Evolutionary conservation across 345 rosid species (phyloP).

Genomic region (Pseudoturritis turrita): DNA sequence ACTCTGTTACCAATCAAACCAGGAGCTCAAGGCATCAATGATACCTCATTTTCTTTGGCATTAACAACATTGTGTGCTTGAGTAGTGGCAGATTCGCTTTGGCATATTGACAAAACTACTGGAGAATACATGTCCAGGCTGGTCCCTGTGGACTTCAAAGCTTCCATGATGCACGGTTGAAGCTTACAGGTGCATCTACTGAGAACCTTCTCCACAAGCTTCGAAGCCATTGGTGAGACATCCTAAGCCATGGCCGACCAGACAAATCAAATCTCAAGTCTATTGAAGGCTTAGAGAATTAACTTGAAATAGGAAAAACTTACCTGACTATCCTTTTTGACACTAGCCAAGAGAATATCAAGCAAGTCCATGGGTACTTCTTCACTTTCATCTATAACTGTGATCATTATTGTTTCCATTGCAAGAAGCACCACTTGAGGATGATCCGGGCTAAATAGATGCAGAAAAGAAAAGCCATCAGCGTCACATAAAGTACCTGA

Average conservation of each 20-base stretch:
- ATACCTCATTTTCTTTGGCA: conserved; percentile 46
- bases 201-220: conserved; percentile 58
- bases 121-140: conserved; percentile 56
- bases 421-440: conserved; percentile 42
- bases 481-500: background rate
- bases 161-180: conserved; percentile 50
- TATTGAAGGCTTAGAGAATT: background rate
- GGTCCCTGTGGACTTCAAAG: conserved; percentile 37
- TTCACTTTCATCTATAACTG: conserved; percentile 68
- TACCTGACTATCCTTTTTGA: conserved; percentile 58
- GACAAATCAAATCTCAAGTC: conserved; percentile 4
- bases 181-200: conserved; percentile 53
- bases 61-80: conserved; percentile 24
- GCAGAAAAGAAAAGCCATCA: conserved; percentile 25
- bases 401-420: conserved; percentile 70
- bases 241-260: conserved; percentile 32
- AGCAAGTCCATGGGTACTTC: conserved; percentile 55
- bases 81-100: conserved; percentile 23
- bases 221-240: conserved; percentile 37
- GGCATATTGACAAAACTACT: conserved; percentile 47
- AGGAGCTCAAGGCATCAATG: background rate
- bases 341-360: conserved; percentile 53
- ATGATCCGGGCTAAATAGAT: conserved; percentile 46
- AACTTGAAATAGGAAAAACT: background rate
- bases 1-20: background rate